Percentiles rank a stretch among this genome's conserved stretches.
These are phyloP conservation scores for Fusarium stilboides DNA, from an alignment of 2,329 filamentous ascomycete species.

Conservation along the genomic window DNA sequence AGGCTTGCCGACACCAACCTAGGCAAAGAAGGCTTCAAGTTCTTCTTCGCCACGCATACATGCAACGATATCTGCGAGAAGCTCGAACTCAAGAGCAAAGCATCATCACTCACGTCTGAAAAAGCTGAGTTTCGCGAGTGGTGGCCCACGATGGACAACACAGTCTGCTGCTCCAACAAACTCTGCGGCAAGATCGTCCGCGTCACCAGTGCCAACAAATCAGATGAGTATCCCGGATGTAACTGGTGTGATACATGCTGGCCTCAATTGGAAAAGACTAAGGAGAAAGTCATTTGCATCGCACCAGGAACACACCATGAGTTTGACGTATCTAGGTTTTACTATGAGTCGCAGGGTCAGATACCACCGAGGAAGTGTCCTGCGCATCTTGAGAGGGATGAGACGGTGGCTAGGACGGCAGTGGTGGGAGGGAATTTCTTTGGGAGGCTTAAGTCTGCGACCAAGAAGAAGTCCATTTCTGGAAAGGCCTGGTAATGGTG, in stretches of 20 bases:
- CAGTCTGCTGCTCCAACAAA: conserved; percentile 58
- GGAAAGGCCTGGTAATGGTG: conserved; percentile 24
- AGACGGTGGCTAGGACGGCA: conserved; percentile 10
- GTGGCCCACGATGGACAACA: conserved; percentile 52
- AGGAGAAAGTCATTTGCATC: conserved; percentile 44
- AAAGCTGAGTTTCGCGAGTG: conserved; percentile 49
- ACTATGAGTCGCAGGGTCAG: conserved; percentile 54
- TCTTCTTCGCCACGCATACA: conserved; percentile 56
- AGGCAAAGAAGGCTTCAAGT: conserved; percentile 55
- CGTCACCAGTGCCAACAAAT: conserved; percentile 40
- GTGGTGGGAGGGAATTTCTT: conserved; percentile 31
- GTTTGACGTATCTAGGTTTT: conserved; percentile 54
- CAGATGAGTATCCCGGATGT: conserved; percentile 44
- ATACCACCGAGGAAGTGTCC: conserved; percentile 45
- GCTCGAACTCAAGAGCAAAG: conserved; percentile 50
- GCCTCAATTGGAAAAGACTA: conserved; percentile 50
- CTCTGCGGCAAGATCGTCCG: conserved; percentile 56
- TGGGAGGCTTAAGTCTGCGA: conserved; percentile 20
- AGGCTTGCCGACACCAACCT: conserved; percentile 54
- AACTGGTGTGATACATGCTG: conserved; percentile 55
- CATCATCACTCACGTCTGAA: conserved; percentile 38
- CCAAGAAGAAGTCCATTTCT: conserved; percentile 29
- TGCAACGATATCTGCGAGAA: conserved; percentile 54
- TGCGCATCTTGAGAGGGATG: conserved; percentile 27
- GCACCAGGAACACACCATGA: conserved; percentile 48